A percentile compares a stretch with the other conserved stretches of the same genome.
These are phyloP conservation scores for Calamus simplicifolius DNA, from an alignment of 176 grass and related monocot species.

Conservation along the genomic window DNA sequence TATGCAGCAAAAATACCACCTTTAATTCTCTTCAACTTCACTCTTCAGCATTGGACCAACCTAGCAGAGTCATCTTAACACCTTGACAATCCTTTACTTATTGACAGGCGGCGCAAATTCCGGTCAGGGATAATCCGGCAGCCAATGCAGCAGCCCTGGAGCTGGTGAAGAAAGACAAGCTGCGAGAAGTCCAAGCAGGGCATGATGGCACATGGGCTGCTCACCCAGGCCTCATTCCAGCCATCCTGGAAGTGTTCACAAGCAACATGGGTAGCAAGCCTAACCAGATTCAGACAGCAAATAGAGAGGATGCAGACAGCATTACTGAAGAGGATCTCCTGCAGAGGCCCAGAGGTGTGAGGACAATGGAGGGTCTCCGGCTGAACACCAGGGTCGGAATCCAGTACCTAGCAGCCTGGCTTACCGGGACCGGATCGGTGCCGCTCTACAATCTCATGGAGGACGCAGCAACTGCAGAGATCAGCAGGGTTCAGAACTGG, in stretches of 20 bases:
- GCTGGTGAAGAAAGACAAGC: slow-evolving; percentile 83
- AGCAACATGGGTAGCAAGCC: slow-evolving; percentile 41
- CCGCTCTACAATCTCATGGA: slow-evolving; percentile 96
- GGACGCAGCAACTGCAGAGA: slow-evolving; percentile 94
- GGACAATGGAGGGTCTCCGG: slow-evolving; percentile 70
- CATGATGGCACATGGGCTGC: slow-evolving; percentile 97
- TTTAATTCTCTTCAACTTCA: too few relatives aligned
- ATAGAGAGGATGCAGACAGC: slow-evolving; percentile 15
- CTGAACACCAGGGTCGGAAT: slow-evolving; percentile 80
- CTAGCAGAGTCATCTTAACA: too few relatives aligned
- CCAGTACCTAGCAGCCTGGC: slow-evolving; percentile 84
- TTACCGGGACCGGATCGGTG: slow-evolving; percentile 61
- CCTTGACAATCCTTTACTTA: background rate
- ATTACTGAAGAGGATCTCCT: slow-evolving; percentile 67
- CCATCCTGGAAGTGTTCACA: slow-evolving; percentile 65
- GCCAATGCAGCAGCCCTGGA: slow-evolving; percentile 86
- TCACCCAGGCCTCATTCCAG: slow-evolving; percentile 83
- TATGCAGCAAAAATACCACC: background rate
- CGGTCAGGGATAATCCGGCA: slow-evolving; percentile 60
- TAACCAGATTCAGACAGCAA: slow-evolving; percentile 54
- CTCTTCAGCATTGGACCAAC: too few relatives aligned
- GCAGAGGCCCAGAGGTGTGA: slow-evolving; percentile 41
- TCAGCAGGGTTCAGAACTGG: slow-evolving; percentile 93
- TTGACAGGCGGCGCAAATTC: slow-evolving; percentile 82
- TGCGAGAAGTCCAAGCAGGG: slow-evolving; percentile 62